These are phyloP conservation scores for Agrocybe pediades DNA, from an alignment of 768 basidiomycete species.

Conservation along the genomic window DNA sequence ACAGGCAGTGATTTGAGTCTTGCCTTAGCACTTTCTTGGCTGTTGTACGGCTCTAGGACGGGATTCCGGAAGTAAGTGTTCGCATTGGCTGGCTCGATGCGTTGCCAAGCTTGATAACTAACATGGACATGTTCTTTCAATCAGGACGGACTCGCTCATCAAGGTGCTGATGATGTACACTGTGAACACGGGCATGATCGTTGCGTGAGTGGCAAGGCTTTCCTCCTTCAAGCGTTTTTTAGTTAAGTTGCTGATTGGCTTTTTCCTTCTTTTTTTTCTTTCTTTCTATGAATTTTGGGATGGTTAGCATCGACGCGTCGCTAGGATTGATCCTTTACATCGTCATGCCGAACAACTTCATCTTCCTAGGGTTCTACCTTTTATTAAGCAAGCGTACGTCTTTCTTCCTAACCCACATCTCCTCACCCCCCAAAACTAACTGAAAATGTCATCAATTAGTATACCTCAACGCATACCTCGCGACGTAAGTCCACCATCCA, in stretches of 20 bases:
- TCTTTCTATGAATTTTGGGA: too few species aligned
- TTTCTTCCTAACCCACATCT: not conserved
- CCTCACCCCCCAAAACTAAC: not conserved
- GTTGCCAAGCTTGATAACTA: not conserved
- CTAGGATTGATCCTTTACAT: conserved; percentile 48
- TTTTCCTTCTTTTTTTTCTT: too few species aligned
- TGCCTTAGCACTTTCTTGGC: conserved; percentile 48
- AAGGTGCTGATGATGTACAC: conserved; percentile 50
- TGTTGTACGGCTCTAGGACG: conserved; percentile 49
- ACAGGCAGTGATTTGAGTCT: conserved; percentile 55
- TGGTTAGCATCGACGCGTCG: conserved; percentile 43
- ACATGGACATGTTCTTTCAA: not conserved
- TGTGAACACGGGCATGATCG: conserved; percentile 54
- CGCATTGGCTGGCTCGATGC: not conserved
- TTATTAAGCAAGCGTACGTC: conserved; percentile 52
- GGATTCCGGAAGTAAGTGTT: conserved; percentile 45
- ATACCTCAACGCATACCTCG: conserved; percentile 59
- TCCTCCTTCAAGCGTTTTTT: not conserved
- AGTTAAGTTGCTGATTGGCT: not conserved
- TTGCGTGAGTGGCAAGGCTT: conserved; percentile 33
- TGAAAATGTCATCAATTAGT: conserved; percentile 31
- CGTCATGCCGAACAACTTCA: conserved; percentile 55
- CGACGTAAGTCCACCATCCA: conserved; percentile 29
- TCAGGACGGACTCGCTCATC: conserved; percentile 54
- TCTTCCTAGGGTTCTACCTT: conserved; percentile 55